phyloP scores from a whole-genome alignment of 2,329 filamentous ascomycete species.

The Epichloe elymi region DNA sequence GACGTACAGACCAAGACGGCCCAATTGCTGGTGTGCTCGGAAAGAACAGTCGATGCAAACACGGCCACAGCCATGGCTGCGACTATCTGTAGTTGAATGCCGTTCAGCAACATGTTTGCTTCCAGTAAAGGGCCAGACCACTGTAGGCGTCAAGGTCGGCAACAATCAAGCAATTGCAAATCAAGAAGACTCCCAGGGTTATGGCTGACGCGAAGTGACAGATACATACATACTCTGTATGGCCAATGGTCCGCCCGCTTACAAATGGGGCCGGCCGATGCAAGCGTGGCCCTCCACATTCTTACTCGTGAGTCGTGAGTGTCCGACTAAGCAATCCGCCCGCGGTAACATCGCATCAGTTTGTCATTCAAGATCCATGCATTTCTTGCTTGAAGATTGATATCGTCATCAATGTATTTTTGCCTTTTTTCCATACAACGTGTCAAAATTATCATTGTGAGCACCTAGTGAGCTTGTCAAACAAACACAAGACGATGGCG shows the following conservation, averaged over 20 bases:
- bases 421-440: not conserved
- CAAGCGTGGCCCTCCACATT: not conserved
- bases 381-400: too few relatives aligned
- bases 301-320: not conserved
- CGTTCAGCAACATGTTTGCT: slow-evolving; percentile 32
- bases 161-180: not conserved
- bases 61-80: slow-evolving; percentile 34
- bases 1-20: slow-evolving; percentile 97
- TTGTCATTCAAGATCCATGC: too few relatives aligned
- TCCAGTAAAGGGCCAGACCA: not conserved
- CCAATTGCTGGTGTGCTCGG: slow-evolving; percentile 96
- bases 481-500: not conserved
- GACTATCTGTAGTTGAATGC: slow-evolving; percentile 28
- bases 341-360: too few relatives aligned
- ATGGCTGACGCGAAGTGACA: not conserved
- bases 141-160: too few relatives aligned
- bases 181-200: not conserved
- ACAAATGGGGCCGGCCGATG: not conserved
- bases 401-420: too few relatives aligned
- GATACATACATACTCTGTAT: not conserved
- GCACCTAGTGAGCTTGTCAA: not conserved
- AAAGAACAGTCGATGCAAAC: slow-evolving; percentile 33
- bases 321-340: too few relatives aligned
- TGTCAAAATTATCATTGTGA: not conserved
- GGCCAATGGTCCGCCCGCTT: not conserved